These are phyloP conservation scores for Cucurbitaria berberidis DNA, from an alignment of 2,329 filamentous ascomycete species.

Conservation along the genomic window DNA sequence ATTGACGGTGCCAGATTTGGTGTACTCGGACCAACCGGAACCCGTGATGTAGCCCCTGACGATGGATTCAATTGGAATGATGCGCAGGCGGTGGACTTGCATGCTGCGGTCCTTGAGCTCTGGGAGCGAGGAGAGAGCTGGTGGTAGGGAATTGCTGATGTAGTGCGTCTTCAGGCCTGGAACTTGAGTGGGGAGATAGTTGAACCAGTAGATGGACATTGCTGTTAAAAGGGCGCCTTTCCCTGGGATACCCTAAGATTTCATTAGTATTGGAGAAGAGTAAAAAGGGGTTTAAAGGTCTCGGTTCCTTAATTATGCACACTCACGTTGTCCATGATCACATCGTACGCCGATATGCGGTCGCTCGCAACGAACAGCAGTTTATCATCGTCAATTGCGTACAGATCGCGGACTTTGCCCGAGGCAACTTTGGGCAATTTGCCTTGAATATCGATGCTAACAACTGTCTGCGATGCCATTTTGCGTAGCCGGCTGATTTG, in stretches of 20 bases:
- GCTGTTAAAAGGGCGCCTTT: constrained; percentile 73
- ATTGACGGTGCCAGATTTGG: constrained; percentile 76
- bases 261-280: not conserved
- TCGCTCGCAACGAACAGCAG: constrained; percentile 87
- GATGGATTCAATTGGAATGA: constrained; percentile 82
- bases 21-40: constrained; percentile 81
- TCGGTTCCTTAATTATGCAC: no score
- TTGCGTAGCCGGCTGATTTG: constrained; percentile 5
- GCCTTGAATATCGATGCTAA: constrained; percentile 44
- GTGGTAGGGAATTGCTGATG: constrained; percentile 63
- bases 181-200: constrained; percentile 62
- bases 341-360: constrained; percentile 94
- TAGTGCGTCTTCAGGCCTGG: constrained; percentile 69
- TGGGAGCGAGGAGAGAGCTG: constrained; percentile 45
- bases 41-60: constrained; percentile 92
- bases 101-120: constrained; percentile 70
- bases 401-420: constrained; percentile 84
- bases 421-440: constrained; percentile 58
- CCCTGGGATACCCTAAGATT: constrained; percentile 65
- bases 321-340: constrained; percentile 78
- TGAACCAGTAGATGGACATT: constrained; percentile 72
- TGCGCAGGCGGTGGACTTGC: constrained; percentile 74
- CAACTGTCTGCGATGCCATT: constrained; percentile 39
- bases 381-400: constrained; percentile 70
- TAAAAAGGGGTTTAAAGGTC: not conserved